These are phyloP conservation scores for Penicillium mononematosum DNA, from an alignment of 495 filamentous ascomycete species.

Conservation along the genomic window DNA sequence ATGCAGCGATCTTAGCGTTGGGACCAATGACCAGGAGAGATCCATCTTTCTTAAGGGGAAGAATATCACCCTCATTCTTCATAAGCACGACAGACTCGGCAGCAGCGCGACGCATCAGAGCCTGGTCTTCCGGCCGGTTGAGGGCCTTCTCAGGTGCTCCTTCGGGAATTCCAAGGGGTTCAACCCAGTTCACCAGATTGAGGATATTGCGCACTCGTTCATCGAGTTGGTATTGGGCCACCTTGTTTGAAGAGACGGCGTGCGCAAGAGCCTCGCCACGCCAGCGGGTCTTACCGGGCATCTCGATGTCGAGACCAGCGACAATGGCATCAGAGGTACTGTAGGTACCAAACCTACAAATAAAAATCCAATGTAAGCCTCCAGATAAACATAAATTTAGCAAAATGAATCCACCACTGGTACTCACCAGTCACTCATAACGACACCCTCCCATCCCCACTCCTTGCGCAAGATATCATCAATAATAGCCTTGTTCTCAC, in stretches of 20 bases:
- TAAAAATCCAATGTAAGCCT: neutral
- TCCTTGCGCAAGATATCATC: constrained; percentile 65
- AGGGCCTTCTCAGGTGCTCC: constrained; percentile 60
- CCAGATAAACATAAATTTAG: constrained; percentile 4
- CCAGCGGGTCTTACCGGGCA: constrained; percentile 69
- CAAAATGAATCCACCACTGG: neutral
- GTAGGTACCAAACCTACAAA: constrained; percentile 58
- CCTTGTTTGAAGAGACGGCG: constrained; percentile 58
- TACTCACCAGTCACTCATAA: constrained; percentile 71
- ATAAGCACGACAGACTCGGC: constrained; percentile 73
- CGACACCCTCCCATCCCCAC: constrained; percentile 67
- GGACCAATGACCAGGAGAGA: constrained; percentile 76
- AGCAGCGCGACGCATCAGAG: constrained; percentile 64
- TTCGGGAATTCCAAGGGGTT: constrained; percentile 59
- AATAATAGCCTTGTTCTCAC: constrained; percentile 63
- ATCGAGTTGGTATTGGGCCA: constrained; percentile 57
- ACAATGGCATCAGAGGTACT: constrained; percentile 63
- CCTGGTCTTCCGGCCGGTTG: constrained; percentile 62
- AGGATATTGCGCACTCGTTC: constrained; percentile 62
- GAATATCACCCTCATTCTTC: constrained; percentile 66
- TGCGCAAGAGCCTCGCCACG: constrained; percentile 60
- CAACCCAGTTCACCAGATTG: constrained; percentile 62
- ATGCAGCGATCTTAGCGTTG: constrained; percentile 73
- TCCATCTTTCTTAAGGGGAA: constrained; percentile 64
- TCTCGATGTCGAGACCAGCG: constrained; percentile 72